Conservation (phyloP, 1,139 yeast species). For the Sugiyamaella sp. region DNA sequence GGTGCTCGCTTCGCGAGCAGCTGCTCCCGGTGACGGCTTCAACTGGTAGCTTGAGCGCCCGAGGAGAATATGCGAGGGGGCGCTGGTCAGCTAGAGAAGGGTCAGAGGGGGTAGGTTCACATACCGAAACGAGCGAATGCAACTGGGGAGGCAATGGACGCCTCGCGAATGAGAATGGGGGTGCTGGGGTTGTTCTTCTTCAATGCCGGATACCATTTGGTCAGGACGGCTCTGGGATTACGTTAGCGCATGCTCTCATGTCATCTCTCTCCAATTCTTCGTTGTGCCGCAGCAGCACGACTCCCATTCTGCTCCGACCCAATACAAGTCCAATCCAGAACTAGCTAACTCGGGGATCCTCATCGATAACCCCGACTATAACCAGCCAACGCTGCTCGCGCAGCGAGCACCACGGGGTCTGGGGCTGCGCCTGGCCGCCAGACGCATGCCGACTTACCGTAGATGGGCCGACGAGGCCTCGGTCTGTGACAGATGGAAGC, state of each 20-base stretch:
- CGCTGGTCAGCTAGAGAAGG: too few species aligned
- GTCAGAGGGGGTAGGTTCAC: constrained; percentile 23
- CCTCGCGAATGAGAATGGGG: constrained; percentile 77
- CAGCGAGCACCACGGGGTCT: background rate
- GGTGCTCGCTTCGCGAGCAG: background rate
- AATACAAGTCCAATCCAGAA: too few species aligned
- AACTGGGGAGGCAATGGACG: constrained; percentile 70
- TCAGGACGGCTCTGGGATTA: constrained; percentile 54
- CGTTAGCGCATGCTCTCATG: too few species aligned
- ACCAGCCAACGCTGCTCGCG: too few species aligned
- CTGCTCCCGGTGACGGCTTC: too few species aligned
- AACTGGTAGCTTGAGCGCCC: too few species aligned
- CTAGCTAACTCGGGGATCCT: too few species aligned
- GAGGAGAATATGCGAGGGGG: too few species aligned
- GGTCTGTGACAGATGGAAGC: constrained; percentile 78
- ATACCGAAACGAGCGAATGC: constrained; percentile 67
- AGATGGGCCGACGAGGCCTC: constrained; percentile 69
- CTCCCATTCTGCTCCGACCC: too few species aligned
- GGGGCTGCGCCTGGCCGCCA: background rate
- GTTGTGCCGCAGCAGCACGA: too few species aligned
- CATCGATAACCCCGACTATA: too few species aligned
- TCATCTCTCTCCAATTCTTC: too few species aligned
- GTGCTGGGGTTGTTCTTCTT: constrained; percentile 59
- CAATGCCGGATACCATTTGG: constrained; percentile 61
- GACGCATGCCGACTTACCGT: constrained; percentile 41